These are phyloP conservation scores for Dendrobium nobile DNA, from an alignment of 106 monocot genomes.

Conservation along the genomic window DNA sequence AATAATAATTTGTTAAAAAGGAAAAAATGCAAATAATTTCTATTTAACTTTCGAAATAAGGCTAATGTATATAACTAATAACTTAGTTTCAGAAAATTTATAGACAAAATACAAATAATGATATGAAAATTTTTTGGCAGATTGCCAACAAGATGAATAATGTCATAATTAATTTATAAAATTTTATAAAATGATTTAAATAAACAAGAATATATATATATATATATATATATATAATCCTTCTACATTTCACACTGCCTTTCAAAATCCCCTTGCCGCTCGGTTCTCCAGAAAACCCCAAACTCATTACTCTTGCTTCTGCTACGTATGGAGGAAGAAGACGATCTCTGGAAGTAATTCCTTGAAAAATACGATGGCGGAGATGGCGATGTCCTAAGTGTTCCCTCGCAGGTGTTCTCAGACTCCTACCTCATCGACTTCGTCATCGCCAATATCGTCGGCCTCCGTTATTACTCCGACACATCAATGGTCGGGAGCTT, in stretches of 20 bases:
- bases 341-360: slow-evolving; percentile 11
- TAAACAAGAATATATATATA: too few relatives aligned
- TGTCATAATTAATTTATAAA: too few relatives aligned
- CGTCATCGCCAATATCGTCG: slow-evolving; percentile 86
- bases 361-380: neutral
- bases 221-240: too few relatives aligned
- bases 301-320: neutral
- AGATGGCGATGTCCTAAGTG: neutral
- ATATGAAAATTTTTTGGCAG: too few relatives aligned
- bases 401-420: slow-evolving; percentile 7
- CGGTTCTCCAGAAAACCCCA: neutral
- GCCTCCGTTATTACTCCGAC: slow-evolving; percentile 78
- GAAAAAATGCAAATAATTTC: too few relatives aligned
- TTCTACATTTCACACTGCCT: neutral
- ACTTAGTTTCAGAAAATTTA: too few relatives aligned
- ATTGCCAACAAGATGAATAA: too few relatives aligned
- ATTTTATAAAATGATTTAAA: too few relatives aligned
- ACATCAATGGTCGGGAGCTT: slow-evolving; percentile 69
- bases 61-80: too few relatives aligned
- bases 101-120: too few relatives aligned
- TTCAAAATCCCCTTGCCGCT: neutral
- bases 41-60: too few relatives aligned
- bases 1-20: too few relatives aligned
- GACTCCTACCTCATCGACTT: slow-evolving; percentile 71
- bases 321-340: slow-evolving; percentile 3